Base-by-base conservation (phyloP, 1,139 yeast species). In the Hansenula lynferdii region DNA sequence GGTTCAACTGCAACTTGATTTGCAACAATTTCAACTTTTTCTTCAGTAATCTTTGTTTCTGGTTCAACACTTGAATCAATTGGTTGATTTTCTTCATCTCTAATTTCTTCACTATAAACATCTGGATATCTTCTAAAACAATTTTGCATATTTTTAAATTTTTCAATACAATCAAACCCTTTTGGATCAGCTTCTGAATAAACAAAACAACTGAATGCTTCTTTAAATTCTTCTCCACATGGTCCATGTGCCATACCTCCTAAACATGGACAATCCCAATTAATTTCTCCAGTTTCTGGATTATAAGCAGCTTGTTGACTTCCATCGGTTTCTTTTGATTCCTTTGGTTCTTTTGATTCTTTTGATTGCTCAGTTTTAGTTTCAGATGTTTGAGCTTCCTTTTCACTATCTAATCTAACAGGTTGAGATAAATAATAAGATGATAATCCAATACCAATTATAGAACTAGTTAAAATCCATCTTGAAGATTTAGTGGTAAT, bases 241-340 rank as follows among this genome's bases (percentile, higher is more conserved):
- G 98, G 97, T 0, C 98, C 98, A 48, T 89, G 74, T 31, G 98
- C 97, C 97, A 92, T 92, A 37, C 98, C 98, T 30, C 98, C 98
- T 43, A 94, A 72, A 66, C 99, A 94, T n/a, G 98, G 97, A 62
- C 99, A 94, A 59, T 94, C 98, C 99, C 99, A 94, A 77, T 94
- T 92, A 65, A 94, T 94, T 62, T 92, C 98, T 28, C 98, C 98
- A 7, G 99, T 92, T 55, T 86, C 96, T 35, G 97, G 97, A 65
- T 92, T 80, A 66, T 80, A 92, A 3, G 98, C 97, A 32, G 87
- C 87, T 42, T 68, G 62, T 45, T 62, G 70, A n/a, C n/a, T n/a
- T n/a, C n/a, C n/a, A n/a, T n/a, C n/a, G n/a, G n/a, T n/a, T n/a
- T n/a, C n/a, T n/a, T n/a, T n/a, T 20, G 23, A 24, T 49, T 60